Base-by-base conservation (phyloP, 345 rosid genomes). In the Populus deltoides region DNA sequence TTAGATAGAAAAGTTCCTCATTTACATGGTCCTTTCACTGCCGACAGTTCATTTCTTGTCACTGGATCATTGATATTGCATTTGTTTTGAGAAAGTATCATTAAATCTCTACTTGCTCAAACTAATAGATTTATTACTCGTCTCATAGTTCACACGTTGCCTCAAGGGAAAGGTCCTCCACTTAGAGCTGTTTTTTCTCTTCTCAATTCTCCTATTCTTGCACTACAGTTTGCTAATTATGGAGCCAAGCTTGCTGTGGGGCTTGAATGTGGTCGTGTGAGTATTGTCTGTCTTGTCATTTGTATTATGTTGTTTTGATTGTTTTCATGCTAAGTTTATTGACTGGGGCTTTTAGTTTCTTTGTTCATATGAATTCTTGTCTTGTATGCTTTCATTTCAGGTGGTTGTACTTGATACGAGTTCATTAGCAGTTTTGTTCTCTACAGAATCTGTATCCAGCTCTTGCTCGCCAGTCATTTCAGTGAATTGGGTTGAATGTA, bases 121-220 rank as follows among this genome's bases (percentile, higher is more conserved):
- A 27, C 62, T 81, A 67, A 79, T 61, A 16, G 36, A 53, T 47
- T 65, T 38, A 66, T 35, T 11, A 43, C 55, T 70, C 75, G 38
- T 77, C 63, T 75, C 33, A 35, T 83, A 89, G 92, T 84, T 85
- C 81, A 65, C 35, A 61, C 20, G 66, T 81, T 83, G 79, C 87
- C 84, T 61, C 72, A 77, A 76, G 79, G 78, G 85, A 79, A 82
- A 82, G 79, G 80, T 72, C 86, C 90, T 62, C 78, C 9, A 3
- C 74, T 63, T 53, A 72, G 61, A 6, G 83, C 74, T 53, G 74
- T 72, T 76, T 67, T 81, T 67, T 76, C 80, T 66, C 73, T 81
- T 72, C 73, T 76, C 24, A 59, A 41, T 31, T 76, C 83, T 51
- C 80, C 80, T 7, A 45, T 81, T 72, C 77, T 35, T 67, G 77